Conservation (phyloP, 371 early-diverging fungal genomes). For the Parasitella parasitica region DNA sequence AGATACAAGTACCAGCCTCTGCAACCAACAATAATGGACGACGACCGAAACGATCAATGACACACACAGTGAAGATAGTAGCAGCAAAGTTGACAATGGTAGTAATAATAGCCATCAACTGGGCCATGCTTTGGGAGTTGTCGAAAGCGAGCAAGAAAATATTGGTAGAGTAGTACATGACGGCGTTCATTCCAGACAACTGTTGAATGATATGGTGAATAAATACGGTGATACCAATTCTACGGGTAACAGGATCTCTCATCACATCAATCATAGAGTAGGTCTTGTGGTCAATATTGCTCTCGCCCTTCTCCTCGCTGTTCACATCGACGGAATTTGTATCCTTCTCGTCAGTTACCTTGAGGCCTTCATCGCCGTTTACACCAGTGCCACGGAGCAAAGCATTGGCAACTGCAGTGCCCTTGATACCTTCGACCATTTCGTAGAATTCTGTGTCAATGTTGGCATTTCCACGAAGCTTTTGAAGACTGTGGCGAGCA, state of each 20-base stretch:
- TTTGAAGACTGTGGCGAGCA: conserved; percentile 52
- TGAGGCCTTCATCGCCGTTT: background rate
- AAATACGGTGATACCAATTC: conserved; percentile 56
- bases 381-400: background rate
- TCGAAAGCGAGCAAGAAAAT: conserved; percentile 48
- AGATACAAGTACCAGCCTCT: conserved; percentile 54
- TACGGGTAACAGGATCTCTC: conserved; percentile 42
- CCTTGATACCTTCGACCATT: conserved; percentile 18
- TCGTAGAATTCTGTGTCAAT: conserved; percentile 19
- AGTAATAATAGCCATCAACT: conserved; percentile 54
- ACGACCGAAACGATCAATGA: conserved; percentile 39
- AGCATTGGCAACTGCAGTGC: background rate
- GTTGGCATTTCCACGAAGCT: conserved; percentile 39
- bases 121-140: conserved; percentile 42
- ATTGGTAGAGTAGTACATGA: conserved; percentile 79
- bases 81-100: conserved; percentile 64
- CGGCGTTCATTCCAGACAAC: conserved; percentile 84
- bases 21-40: conserved; percentile 63
- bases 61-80: conserved; percentile 49
- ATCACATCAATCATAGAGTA: conserved; percentile 37
- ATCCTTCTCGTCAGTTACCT: background rate
- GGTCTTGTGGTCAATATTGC: background rate
- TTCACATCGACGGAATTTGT: background rate
- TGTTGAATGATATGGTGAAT: conserved; percentile 69
- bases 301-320: background rate